Percentiles rank a stretch among this genome's conserved stretches.
These are phyloP conservation scores for Bromus sterilis DNA, from an alignment of 176 grass and related monocot species.

Conservation along the genomic window DNA sequence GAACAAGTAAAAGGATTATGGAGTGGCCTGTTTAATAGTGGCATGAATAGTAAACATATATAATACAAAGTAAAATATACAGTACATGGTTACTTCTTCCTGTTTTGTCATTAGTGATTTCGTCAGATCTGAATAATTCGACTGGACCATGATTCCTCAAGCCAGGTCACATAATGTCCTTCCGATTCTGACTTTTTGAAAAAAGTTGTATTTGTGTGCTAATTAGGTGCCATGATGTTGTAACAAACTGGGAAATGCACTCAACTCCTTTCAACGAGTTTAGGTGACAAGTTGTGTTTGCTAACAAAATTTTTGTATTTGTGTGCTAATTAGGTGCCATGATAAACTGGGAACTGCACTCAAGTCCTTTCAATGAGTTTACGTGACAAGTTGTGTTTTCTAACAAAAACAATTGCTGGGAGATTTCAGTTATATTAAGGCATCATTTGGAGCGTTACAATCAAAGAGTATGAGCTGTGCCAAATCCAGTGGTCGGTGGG, in stretches of 20 bases:
- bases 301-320: background rate
- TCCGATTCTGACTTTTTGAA: background rate
- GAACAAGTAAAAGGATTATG: background rate
- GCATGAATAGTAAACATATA: background rate
- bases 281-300: background rate
- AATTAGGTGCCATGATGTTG: background rate
- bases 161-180: background rate
- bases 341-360: background rate
- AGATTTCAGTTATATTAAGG: too few species aligned
- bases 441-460: too few species aligned
- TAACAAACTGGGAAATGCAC: background rate
- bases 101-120: background rate
- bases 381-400: background rate
- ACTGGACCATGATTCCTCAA: background rate
- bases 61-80: constrained; percentile 1
- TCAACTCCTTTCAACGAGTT: background rate
- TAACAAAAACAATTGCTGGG: too few species aligned
- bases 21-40: background rate
- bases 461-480: too few species aligned
- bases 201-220: background rate
- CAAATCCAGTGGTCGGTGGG: too few species aligned
- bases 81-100: background rate
- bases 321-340: background rate
- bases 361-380: background rate
- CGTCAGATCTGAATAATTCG: background rate